Evolutionary conservation across 2,329 filamentous ascomycete genomes (phyloP), one percentile per base, ranked within the genome.

Genomic region (Cercospora nicotianae): DNA sequence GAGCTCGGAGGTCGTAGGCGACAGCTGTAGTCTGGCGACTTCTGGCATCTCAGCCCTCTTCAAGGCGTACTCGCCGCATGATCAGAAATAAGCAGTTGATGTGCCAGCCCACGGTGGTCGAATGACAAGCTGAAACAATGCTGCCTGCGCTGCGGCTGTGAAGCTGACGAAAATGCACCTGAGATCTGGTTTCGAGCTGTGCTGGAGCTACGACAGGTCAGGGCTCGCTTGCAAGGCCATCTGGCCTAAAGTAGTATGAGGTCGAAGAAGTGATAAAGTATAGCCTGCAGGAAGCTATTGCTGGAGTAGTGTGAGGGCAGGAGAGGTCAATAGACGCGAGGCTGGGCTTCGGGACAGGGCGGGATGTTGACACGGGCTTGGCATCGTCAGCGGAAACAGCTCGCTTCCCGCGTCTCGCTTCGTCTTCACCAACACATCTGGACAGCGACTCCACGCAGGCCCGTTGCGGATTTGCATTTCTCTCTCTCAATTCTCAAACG

Each of bases 231-330:
- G 30, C 28, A 2, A 59, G 48, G 48, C 45, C 3, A 0, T 55
- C 48, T 55, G 48, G 48, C 55, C 31, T 1, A 18, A 59, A 59
- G 55, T 7, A 36, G 28, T 1, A 59, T 33, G 30, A 36, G 55
- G 48, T 55, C 48, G 23, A 55, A 55, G 48, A 55, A 28, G 12
- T 55, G 48, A 55, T 55, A 55, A 55, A 55, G 48, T 55, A 26
- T 55, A 55, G 48, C 48, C 26, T 26, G 48, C 48, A 55, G 4
- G 23, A 30, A 28, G 48, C 23, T 55, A 26, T 28, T 16, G 23
- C 36, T 13, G 20, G 48, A 23, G 48, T 23, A 28, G 48, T 16
- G 20, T 12, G 23, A 55, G 48, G 5, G 48, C 20, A 26, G 23
- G 20, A 16, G 23, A 30, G 48, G 48, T 23, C 20, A 26, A 28